Base-by-base conservation (phyloP, 441 rosid genomes). In the Codiaeum variegatum region DNA sequence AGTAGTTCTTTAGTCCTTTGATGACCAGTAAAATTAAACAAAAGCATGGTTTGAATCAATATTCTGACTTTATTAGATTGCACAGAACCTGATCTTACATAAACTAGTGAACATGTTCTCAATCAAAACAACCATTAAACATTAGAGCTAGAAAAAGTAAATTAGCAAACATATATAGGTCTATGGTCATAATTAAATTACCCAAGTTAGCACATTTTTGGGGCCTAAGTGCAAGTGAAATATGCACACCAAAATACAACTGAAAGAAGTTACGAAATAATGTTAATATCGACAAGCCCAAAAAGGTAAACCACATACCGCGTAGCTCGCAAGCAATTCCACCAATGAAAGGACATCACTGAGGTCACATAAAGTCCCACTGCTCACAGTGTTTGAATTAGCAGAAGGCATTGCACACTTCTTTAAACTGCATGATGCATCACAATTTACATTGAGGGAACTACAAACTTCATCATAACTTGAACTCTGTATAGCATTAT, bases 251-350 rank as follows among this genome's bases (percentile, higher is more conserved):
- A n/a, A n/a, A n/a, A n/a, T n/a, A n/a, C 1, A 9, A 9, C 13
- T 1, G 7, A 36, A 51, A 34, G 8, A n/a, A 12, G 24, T 47
- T 42, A 24, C 15, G 3, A 18, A 24, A 28, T 55, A 51, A 15
- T n/a, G 52, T 32, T 24, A 5, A 1, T 55, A 28, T 8, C 11
- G 34, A 65, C 28, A 58, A 6, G 44, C 18, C 21, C n/a, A 66
- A 44, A 49, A 67, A 68, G 23, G 34, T 40, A 28, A 51, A 74
- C 49, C 21, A 65, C 74, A 62, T 86, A 94, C 98, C 92, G 83
- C 80, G 69, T 81, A 83, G 87, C 82, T 70, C 9, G 95, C 91
- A 75, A 93, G 74, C 78, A 91, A 81, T 85, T 95, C 98, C 84
- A 93, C 49, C 84, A 88, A 70, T 7, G 92, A 86, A 42, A 89